Percentiles rank a stretch among this genome's conserved stretches.
Evolutionary conservation across 129 eudicot species (phyloP).

Genomic region (Flaveria robusta): DNA sequence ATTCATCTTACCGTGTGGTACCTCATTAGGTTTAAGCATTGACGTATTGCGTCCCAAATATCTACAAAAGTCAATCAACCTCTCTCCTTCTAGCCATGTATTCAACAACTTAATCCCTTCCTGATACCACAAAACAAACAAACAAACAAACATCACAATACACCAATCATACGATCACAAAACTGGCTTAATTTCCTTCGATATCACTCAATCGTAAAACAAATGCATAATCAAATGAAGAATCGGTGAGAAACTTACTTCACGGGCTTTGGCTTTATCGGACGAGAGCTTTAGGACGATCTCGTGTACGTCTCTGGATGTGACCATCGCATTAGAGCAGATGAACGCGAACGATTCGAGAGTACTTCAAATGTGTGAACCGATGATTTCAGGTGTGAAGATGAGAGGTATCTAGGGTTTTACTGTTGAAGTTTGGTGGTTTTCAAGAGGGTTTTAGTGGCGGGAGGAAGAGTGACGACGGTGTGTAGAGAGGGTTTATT

Average conservation of each 20-base stretch:
- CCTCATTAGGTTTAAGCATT: conserved; percentile 59
- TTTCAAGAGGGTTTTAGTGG: conserved; percentile 30
- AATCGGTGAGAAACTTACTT: conserved; percentile 44
- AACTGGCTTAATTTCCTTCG: neutral
- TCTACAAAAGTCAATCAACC: conserved; percentile 63
- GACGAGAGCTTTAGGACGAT: conserved; percentile 74
- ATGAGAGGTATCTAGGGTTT: conserved; percentile 21
- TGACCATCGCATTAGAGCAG: conserved; percentile 49
- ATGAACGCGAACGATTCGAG: neutral
- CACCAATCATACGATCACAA: neutral
- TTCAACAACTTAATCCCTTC: conserved; percentile 88
- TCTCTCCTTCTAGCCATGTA: conserved; percentile 84
- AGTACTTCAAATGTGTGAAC: neutral
- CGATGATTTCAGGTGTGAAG: conserved; percentile 13
- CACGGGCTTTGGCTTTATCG: conserved; percentile 78
- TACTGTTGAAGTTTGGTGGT: conserved; percentile 15
- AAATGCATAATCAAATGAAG: neutral
- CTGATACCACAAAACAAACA: conserved; percentile 37
- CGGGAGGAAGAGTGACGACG: conserved; percentile 25
- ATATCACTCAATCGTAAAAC: neutral
- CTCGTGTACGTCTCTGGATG: conserved; percentile 73
- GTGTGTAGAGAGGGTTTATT: conserved; percentile 20
- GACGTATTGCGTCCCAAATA: conserved; percentile 69
- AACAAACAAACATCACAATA: neutral
- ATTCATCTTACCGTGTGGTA: conserved; percentile 71